These are phyloP conservation scores for Thraustotheca clavata DNA, from an alignment of 352 stramenopile genomes.

Conservation along the genomic window DNA sequence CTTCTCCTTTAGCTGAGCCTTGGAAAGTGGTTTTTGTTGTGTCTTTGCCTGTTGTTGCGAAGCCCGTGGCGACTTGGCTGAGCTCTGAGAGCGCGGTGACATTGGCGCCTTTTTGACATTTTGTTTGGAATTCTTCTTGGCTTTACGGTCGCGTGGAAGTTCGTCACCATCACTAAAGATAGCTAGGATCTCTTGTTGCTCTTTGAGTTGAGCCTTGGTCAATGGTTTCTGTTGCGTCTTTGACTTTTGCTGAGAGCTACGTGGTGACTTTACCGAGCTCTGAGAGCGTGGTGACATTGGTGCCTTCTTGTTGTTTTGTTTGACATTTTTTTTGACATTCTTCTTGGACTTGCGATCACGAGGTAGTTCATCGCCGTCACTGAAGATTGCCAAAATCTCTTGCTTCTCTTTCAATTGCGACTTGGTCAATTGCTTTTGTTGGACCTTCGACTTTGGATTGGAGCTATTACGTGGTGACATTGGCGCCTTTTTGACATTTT, in stretches of 20 bases:
- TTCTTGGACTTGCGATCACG: background rate
- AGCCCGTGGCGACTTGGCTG: too few species aligned
- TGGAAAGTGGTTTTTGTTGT: too few species aligned
- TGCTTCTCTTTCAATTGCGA: background rate
- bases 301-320: background rate
- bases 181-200: background rate
- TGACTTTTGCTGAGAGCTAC: too few species aligned
- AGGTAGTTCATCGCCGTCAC: background rate
- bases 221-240: background rate
- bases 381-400: background rate
- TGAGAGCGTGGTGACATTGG: too few species aligned
- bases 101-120: background rate
- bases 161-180: constrained; percentile 3
- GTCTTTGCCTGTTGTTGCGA: too few species aligned
- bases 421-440: background rate
- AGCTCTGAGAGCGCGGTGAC: too few species aligned
- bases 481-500: too few species aligned
- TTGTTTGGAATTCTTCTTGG: background rate
- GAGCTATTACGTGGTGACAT: too few species aligned
- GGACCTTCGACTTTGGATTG: too few species aligned
- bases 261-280: too few species aligned
- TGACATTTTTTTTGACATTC: background rate
- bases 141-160: background rate
- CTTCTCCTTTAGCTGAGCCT: too few species aligned
- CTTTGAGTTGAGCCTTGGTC: background rate